Conservation (phyloP, 768 basidiomycete genomes). For the Suillus occidentalis region DNA sequence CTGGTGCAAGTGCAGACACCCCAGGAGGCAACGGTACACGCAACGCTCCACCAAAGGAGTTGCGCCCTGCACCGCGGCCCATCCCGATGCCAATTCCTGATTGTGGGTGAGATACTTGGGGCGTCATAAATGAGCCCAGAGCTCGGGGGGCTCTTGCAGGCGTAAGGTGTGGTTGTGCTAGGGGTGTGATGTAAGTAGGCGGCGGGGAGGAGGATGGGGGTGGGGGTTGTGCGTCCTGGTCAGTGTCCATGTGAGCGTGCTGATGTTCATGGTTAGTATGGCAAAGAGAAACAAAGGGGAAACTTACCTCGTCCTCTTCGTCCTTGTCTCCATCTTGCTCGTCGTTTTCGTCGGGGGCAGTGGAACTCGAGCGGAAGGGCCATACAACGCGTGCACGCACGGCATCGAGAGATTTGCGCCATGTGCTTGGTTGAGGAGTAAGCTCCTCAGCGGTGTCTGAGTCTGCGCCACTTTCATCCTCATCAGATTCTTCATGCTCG, state of each 20-base stretch:
- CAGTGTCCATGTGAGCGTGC: constrained; percentile 1
- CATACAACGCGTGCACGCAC: constrained; percentile 30
- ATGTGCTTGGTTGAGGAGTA: constrained; percentile 17
- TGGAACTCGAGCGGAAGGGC: constrained; percentile 30
- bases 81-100: constrained; percentile 7
- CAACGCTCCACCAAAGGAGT: constrained; percentile 43
- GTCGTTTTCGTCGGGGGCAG: constrained; percentile 18
- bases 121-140: constrained; percentile 54
- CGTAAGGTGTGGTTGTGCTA: neutral
- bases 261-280: neutral
- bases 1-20: constrained; percentile 13
- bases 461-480: constrained; percentile 10
- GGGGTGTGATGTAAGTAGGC: neutral
- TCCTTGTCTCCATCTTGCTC: constrained; percentile 21
- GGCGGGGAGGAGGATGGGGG: constrained; percentile 2
- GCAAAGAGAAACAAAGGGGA: neutral
- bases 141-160: constrained; percentile 18
- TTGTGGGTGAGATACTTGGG: constrained; percentile 38
- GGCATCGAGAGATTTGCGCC: constrained; percentile 35
- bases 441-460: constrained; percentile 14
- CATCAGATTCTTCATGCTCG: constrained; percentile 12
- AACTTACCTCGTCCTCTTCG: constrained; percentile 19
- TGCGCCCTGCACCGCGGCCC: constrained; percentile 21
- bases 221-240: constrained; percentile 2
- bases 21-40: constrained; percentile 4